Evolutionary conservation across 2,329 filamentous ascomycete species (phyloP).

Genomic region (Tolypocladium pustulatum): DNA sequence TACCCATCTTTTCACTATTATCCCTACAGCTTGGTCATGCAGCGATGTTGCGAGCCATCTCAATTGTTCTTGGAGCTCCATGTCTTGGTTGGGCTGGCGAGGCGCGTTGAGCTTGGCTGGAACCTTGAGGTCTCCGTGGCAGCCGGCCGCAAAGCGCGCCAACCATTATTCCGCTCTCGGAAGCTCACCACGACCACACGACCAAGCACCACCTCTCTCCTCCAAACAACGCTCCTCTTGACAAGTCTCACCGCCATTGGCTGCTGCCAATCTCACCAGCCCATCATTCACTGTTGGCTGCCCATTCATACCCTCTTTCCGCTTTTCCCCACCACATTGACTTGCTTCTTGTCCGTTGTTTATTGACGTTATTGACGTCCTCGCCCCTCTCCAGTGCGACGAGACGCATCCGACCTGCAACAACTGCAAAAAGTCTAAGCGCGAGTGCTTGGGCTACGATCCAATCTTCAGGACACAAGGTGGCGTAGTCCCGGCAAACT

Average conservation of each 20-base stretch:
- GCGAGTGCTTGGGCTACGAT: constrained; percentile 78
- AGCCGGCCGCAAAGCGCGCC: neutral
- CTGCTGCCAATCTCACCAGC: neutral
- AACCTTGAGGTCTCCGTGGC: neutral
- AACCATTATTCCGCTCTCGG: constrained; percentile 1
- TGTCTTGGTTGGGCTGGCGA: neutral
- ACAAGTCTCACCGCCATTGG: neutral
- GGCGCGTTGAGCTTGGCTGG: neutral
- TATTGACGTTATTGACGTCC: constrained; percentile 14
- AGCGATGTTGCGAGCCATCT: neutral
- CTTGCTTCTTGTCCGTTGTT: constrained; percentile 7
- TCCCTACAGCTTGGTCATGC: neutral
- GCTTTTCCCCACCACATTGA: neutral
- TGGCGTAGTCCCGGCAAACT: constrained; percentile 58
- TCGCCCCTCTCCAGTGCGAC: constrained; percentile 61
- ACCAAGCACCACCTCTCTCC: neutral
- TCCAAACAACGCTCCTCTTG: neutral
- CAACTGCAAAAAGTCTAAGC: constrained; percentile 82
- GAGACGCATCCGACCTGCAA: constrained; percentile 88
- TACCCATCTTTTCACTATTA: neutral
- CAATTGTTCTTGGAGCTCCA: neutral
- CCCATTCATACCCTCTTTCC: neutral
- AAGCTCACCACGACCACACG: neutral
- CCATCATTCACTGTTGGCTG: neutral
- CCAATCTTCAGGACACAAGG: constrained; percentile 72